Percentiles rank a stretch among this genome's conserved stretches.
phyloP scores from a whole-genome alignment of 371 early-diverging fungal genomes.

The Chytridium lagenaria region DNA sequence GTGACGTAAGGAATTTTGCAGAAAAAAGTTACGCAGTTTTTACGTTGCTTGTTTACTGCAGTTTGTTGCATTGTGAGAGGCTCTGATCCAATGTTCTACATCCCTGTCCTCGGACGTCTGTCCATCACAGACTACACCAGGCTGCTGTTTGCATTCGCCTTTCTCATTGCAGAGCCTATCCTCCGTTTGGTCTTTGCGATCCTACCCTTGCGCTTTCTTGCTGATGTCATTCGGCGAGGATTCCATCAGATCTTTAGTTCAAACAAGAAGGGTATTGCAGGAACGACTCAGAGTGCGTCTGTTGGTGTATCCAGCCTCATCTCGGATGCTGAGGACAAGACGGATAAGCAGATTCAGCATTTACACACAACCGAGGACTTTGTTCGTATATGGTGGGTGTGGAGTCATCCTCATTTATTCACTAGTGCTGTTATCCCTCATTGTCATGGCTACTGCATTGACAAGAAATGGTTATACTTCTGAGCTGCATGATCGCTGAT shows the following conservation, averaged over 20 bases:
- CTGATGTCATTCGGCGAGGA: constrained; percentile 28
- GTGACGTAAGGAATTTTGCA: too few species aligned
- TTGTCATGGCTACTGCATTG: too few species aligned
- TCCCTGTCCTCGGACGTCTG: constrained; percentile 52
- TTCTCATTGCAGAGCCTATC: constrained; percentile 72
- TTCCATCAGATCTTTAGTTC: too few species aligned
- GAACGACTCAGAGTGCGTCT: too few species aligned
- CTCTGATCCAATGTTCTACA: constrained; percentile 29
- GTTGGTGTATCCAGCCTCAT: constrained; percentile 48
- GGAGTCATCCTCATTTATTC: constrained; percentile 34
- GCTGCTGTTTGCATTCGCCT: constrained; percentile 66
- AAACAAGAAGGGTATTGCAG: too few species aligned
- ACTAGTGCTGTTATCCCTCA: not conserved
- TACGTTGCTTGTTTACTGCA: too few species aligned
- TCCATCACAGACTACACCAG: constrained; percentile 42
- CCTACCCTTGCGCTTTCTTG: constrained; percentile 55
- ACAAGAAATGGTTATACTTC: too few species aligned
- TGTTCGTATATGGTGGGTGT: constrained; percentile 64
- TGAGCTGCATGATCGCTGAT: too few species aligned
- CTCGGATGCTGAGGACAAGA: constrained; percentile 54
- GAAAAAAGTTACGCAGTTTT: too few species aligned
- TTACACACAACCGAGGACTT: constrained; percentile 70
- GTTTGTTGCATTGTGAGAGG: too few species aligned
- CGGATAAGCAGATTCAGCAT: constrained; percentile 66
- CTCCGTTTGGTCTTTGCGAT: constrained; percentile 69